Evolutionary conservation across 2,329 filamentous ascomycete genomes (phyloP).

Genomic region (Emmonsia crescens): DNA sequence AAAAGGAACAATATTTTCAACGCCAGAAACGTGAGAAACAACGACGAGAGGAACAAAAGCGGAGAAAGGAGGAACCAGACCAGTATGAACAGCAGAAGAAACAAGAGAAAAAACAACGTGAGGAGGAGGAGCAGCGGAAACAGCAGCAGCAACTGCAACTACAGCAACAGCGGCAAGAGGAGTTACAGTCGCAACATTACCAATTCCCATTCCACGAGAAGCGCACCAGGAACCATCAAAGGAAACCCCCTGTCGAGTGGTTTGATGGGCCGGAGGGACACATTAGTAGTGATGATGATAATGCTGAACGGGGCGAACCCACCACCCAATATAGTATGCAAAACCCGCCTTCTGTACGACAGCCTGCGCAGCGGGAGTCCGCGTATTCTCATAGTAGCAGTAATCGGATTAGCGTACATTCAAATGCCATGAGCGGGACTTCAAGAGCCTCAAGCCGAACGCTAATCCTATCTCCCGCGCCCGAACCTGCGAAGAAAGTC

Average conservation of each 20-base stretch:
- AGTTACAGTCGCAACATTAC: slow-evolving; percentile 11
- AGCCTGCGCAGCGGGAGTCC: slow-evolving; percentile 1
- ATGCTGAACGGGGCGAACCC: slow-evolving; percentile 3
- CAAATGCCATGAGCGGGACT: neutral
- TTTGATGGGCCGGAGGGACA: slow-evolving; percentile 25
- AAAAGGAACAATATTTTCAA: neutral
- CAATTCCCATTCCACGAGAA: slow-evolving; percentile 3
- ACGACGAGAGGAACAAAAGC: neutral
- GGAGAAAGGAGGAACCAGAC: neutral
- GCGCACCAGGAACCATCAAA: neutral
- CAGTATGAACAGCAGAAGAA: neutral
- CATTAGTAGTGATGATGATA: slow-evolving; percentile 22
- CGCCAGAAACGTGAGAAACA: slow-evolving; percentile 5
- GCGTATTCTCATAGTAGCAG: slow-evolving; percentile 3
- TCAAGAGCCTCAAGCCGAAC: slow-evolving; percentile 8
- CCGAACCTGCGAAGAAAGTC: slow-evolving; percentile 3
- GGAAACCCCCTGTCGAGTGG: slow-evolving; percentile 18
- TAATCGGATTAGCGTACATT: slow-evolving; percentile 3
- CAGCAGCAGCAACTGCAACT: neutral
- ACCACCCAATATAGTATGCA: neutral
- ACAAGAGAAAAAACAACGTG: neutral
- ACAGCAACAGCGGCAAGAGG: neutral
- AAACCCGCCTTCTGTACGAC: slow-evolving; percentile 6
- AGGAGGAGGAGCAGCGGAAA: neutral
- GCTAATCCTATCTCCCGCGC: neutral